Conservation (phyloP, 306 rosid species). For the Cucumis hystrix region DNA sequence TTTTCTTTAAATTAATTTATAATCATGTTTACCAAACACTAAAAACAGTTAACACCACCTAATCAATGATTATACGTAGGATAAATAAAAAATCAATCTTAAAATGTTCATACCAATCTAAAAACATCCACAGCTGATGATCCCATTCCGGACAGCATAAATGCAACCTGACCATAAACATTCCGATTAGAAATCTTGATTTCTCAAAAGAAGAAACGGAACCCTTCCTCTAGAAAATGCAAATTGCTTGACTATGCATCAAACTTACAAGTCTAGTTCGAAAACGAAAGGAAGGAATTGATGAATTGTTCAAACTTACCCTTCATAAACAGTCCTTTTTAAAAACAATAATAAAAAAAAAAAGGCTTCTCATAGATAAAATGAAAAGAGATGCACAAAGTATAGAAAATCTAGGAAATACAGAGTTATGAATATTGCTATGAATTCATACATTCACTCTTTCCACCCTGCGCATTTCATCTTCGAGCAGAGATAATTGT, state of each 20-base stretch:
- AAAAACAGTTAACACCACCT: no score
- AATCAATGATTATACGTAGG: no score
- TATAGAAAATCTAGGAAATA: neutral
- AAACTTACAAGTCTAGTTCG: neutral
- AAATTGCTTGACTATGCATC: neutral
- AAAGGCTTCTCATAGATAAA: no score
- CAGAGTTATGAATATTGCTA: neutral
- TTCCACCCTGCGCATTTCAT: slow-evolving; percentile 93
- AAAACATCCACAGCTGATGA: slow-evolving; percentile 61
- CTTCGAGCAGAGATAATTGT: slow-evolving; percentile 84
- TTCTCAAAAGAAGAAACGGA: neutral
- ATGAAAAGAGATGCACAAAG: no score
- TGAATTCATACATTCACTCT: slow-evolving; percentile 87
- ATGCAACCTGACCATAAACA: slow-evolving; percentile 44
- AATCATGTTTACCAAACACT: no score
- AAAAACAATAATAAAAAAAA: no score
- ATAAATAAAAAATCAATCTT: no score
- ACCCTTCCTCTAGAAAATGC: neutral
- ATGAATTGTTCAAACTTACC: neutral
- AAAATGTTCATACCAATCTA: slow-evolving; percentile 42
- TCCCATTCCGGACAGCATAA: slow-evolving; percentile 95
- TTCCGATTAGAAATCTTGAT: neutral
- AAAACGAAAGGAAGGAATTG: neutral
- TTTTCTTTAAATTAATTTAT: no score
- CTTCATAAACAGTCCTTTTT: no score